Percentiles rank a stretch among this genome's conserved stretches.
Evolutionary conservation across 306 rosid species (phyloP).

Genomic region (Prunus mira): DNA sequence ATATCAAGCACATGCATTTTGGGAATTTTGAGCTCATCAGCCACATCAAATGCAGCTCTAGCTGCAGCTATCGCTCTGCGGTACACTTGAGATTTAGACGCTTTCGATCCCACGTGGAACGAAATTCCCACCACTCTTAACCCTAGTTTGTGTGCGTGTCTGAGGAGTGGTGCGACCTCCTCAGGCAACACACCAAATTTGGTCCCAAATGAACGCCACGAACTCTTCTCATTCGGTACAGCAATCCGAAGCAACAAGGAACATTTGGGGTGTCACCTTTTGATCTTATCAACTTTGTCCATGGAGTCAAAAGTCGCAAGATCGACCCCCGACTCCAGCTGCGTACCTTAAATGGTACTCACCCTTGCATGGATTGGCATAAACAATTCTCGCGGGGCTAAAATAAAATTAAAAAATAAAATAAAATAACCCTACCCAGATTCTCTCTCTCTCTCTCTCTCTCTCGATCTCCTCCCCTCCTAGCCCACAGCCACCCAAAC

Average conservation of each 20-base stretch:
- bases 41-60: neutral
- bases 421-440: too few relatives aligned
- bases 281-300: constrained; percentile 12
- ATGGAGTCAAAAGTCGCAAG: constrained; percentile 6
- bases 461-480: too few relatives aligned
- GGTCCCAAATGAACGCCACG: neutral
- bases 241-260: constrained; percentile 8
- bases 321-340: constrained; percentile 1
- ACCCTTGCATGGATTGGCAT: constrained; percentile 15
- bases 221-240: neutral
- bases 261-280: constrained; percentile 11
- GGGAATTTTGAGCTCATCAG: neutral
- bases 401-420: too few relatives aligned
- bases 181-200: neutral
- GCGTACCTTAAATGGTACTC: constrained; percentile 18
- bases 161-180: neutral
- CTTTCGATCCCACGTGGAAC: neutral
- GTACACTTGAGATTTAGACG: neutral
- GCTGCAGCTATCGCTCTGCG: neutral
- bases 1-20: neutral
- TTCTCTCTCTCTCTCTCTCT: too few relatives aligned
- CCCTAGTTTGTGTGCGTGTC: neutral
- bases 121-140: neutral
- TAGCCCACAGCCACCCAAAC: too few relatives aligned
- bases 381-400: neutral